phyloP scores from a whole-genome alignment of 345 rosid genomes.

The Angophora floribunda region DNA sequence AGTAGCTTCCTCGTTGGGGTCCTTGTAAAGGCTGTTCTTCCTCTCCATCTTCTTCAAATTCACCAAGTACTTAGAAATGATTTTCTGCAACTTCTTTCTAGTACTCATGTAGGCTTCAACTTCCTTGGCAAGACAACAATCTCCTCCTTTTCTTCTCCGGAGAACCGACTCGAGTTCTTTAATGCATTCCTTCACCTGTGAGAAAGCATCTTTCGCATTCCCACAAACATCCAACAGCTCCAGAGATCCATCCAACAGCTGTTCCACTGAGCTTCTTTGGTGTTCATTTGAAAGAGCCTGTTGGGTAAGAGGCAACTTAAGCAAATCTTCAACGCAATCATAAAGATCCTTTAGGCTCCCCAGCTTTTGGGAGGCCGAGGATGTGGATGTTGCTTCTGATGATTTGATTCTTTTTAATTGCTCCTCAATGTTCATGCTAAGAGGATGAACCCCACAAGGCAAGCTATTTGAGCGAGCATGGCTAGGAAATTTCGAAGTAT shows the following conservation, averaged over 20 bases:
- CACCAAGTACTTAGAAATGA: neutral
- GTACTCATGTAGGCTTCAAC: constrained; percentile 4
- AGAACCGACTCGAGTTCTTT: constrained; percentile 20
- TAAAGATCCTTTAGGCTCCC: constrained; percentile 13
- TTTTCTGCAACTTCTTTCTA: constrained; percentile 21
- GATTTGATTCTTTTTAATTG: neutral
- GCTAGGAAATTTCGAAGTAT: neutral
- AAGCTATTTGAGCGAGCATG: neutral
- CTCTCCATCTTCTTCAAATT: constrained; percentile 12
- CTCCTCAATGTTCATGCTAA: neutral
- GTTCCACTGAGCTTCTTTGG: constrained; percentile 1
- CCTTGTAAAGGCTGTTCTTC: neutral
- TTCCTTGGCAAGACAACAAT: constrained; percentile 4
- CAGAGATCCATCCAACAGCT: constrained; percentile 29
- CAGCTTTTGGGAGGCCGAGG: constrained; percentile 2
- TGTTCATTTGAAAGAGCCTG: constrained; percentile 1
- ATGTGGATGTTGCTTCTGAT: neutral
- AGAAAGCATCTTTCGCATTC: constrained; percentile 19
- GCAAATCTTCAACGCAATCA: neutral
- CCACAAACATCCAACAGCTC: constrained; percentile 28
- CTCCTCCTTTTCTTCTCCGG: constrained; percentile 12
- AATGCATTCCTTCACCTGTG: constrained; percentile 13
- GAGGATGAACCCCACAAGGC: neutral
- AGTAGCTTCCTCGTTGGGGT: neutral
- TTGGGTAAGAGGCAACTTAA: neutral